Percentiles rank a stretch among this genome's conserved stretches.
These are phyloP conservation scores for Penicillium janthinellum DNA, from an alignment of 2,329 filamentous ascomycete species.

Conservation along the genomic window DNA sequence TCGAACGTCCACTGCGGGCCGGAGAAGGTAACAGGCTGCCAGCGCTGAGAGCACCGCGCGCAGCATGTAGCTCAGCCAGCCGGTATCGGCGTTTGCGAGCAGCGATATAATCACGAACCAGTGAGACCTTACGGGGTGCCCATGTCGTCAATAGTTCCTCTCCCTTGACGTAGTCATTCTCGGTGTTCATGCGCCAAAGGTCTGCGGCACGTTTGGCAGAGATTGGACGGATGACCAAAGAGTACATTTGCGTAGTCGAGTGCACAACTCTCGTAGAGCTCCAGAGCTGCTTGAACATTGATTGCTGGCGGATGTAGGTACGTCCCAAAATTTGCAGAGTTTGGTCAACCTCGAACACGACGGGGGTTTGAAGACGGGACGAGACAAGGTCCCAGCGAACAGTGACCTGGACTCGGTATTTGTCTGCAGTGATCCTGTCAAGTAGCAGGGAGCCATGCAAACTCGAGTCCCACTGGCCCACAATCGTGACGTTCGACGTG, in stretches of 20 bases:
- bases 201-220: constrained; percentile 91
- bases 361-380: constrained; percentile 79
- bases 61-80: constrained; percentile 75
- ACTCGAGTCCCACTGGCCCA: constrained; percentile 97
- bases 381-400: constrained; percentile 85
- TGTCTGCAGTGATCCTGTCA: constrained; percentile 91
- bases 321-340: constrained; percentile 82
- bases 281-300: constrained; percentile 84
- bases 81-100: constrained; percentile 73
- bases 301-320: constrained; percentile 80
- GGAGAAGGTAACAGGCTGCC: constrained; percentile 42
- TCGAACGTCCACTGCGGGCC: constrained; percentile 38
- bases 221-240: constrained; percentile 79
- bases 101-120: constrained; percentile 84
- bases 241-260: constrained; percentile 84
- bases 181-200: constrained; percentile 93
- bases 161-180: constrained; percentile 93
- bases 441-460: constrained; percentile 88
- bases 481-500: constrained; percentile 79
- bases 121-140: constrained; percentile 84
- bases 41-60: constrained; percentile 47
- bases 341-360: constrained; percentile 81
- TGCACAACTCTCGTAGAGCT: constrained; percentile 83
- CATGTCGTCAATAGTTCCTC: constrained; percentile 84
- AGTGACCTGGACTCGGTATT: constrained; percentile 85